Conservation (phyloP, 208 protist genomes). For the Trypanosoma theileri region DNA sequence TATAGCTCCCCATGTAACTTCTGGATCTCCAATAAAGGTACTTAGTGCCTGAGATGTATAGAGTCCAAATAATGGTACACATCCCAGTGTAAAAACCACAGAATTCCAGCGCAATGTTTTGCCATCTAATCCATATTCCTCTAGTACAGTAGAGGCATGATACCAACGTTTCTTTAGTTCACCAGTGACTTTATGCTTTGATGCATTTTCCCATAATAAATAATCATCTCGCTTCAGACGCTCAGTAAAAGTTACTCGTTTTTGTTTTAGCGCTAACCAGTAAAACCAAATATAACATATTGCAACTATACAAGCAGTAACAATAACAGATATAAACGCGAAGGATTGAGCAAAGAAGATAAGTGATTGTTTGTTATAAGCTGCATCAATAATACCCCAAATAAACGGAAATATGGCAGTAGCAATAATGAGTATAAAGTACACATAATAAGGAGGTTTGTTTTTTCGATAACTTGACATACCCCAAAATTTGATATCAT, state of each 20-base stretch:
- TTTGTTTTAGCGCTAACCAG: conserved; percentile 61
- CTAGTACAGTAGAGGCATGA: conserved; percentile 70
- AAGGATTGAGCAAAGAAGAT: conserved; percentile 71
- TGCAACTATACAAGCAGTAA: conserved; percentile 46
- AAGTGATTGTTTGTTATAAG: conserved; percentile 51
- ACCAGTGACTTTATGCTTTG: conserved; percentile 41
- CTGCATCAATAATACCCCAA: conserved; percentile 70
- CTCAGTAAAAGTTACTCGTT: conserved; percentile 46
- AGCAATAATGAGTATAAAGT: conserved; percentile 62
- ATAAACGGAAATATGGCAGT: conserved; percentile 72
- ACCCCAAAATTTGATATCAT: conserved; percentile 73
- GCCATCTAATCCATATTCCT: conserved; percentile 86
- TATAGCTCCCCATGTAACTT: conserved; percentile 62
- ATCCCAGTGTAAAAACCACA: conserved; percentile 76
- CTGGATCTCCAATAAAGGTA: conserved; percentile 49
- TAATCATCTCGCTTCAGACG: conserved; percentile 67
- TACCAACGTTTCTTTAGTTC: conserved; percentile 83
- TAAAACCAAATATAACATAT: conserved; percentile 87
- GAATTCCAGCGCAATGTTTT: conserved; percentile 68
- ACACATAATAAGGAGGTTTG: conserved; percentile 76
- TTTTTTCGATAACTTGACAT: conserved; percentile 63
- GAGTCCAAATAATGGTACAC: conserved; percentile 73
- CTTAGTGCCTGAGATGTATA: conserved; percentile 59
- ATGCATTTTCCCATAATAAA: conserved; percentile 50
- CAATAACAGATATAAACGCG: conserved; percentile 66